Evolutionary conservation across 257 asterid species (phyloP).

Genomic region (Gentiana straminea): DNA sequence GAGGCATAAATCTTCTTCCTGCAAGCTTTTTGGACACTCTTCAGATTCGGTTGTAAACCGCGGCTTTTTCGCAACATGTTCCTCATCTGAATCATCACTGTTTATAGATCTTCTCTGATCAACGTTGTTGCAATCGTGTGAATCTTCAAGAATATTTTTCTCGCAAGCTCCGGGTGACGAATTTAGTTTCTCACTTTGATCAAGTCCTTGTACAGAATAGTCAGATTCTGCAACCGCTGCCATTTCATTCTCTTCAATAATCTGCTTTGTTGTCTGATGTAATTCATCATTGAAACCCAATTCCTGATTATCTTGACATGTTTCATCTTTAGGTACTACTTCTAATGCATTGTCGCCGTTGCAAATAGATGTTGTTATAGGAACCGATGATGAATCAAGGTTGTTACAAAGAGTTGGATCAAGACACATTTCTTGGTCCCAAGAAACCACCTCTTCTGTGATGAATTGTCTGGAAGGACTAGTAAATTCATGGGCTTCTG

Average conservation of each 20-base stretch:
- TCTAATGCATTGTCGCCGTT: conserved; percentile 24
- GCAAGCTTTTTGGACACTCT: conserved; percentile 15
- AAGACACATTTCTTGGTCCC: conserved; percentile 13
- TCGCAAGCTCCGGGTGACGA: conserved; percentile 6
- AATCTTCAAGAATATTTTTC: conserved; percentile 13
- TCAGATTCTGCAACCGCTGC: conserved; percentile 17
- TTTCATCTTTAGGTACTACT: conserved; percentile 19
- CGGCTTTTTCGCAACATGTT: conserved; percentile 46
- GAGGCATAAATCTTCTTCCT: conserved; percentile 22
- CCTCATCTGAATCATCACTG: conserved; percentile 10
- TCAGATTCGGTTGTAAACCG: conserved; percentile 23
- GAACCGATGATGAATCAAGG: conserved; percentile 21
- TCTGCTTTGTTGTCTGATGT: conserved; percentile 1
- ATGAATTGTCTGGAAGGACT: conserved; percentile 27
- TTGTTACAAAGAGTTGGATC: conserved; percentile 18
- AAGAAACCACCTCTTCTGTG: conserved; percentile 14
- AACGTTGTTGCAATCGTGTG: conserved; percentile 8
- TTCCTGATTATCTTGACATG: conserved; percentile 5
- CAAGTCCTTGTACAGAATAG: conserved; percentile 10
- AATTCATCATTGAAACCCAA: conserved; percentile 13
- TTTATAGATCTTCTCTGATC: conserved; percentile 4
- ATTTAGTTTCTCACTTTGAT: conserved; percentile 11
- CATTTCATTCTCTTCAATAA: not conserved
- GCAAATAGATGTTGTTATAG: conserved; percentile 14
- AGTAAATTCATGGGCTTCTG: conserved; percentile 28